These are phyloP conservation scores for Rhodamnia rubescens DNA, from an alignment of 345 rosid species.

Conservation along the genomic window DNA sequence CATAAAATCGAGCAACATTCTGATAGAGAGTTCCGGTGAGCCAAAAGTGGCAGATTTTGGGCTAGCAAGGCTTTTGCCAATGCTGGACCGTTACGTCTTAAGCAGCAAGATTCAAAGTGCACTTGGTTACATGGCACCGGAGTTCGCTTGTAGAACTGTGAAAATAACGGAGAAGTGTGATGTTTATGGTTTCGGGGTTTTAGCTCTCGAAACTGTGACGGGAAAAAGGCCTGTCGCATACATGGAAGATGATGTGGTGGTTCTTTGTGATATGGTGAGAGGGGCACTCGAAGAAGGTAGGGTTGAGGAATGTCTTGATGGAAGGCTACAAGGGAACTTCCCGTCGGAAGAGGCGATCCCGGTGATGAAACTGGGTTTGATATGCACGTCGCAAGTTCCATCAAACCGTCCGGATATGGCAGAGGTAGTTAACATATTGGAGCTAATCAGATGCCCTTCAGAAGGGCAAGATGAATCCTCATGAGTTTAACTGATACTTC, in stretches of 20 bases:
- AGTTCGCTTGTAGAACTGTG: constrained; percentile 88
- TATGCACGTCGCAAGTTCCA: constrained; percentile 96
- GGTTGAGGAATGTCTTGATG: constrained; percentile 78
- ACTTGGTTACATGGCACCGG: constrained; percentile 99
- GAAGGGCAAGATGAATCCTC: constrained; percentile 73
- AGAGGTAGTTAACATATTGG: constrained; percentile 89
- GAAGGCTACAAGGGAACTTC: constrained; percentile 54
- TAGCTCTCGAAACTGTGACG: constrained; percentile 72
- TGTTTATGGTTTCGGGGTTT: constrained; percentile 85
- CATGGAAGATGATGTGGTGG: constrained; percentile 99
- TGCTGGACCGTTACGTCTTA: constrained; percentile 79
- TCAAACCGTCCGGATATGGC: constrained; percentile 98
- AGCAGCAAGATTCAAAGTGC: constrained; percentile 99
- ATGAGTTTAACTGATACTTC: constrained; percentile 18
- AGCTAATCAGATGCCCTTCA: constrained; percentile 81
- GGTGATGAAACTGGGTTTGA: constrained; percentile 79
- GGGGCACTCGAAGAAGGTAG: constrained; percentile 84
- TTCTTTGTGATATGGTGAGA: constrained; percentile 91
- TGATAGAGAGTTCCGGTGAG: constrained; percentile 66
- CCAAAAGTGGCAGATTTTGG: constrained; percentile 93
- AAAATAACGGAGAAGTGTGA: constrained; percentile 96
- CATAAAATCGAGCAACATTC: constrained; percentile 84
- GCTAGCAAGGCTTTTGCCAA: constrained; percentile 79
- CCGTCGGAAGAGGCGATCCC: constrained; percentile 86
- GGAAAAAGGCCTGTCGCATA: constrained; percentile 99